Conservation (phyloP, 495 filamentous ascomycete species). For the Penicillium crystallinum region DNA sequence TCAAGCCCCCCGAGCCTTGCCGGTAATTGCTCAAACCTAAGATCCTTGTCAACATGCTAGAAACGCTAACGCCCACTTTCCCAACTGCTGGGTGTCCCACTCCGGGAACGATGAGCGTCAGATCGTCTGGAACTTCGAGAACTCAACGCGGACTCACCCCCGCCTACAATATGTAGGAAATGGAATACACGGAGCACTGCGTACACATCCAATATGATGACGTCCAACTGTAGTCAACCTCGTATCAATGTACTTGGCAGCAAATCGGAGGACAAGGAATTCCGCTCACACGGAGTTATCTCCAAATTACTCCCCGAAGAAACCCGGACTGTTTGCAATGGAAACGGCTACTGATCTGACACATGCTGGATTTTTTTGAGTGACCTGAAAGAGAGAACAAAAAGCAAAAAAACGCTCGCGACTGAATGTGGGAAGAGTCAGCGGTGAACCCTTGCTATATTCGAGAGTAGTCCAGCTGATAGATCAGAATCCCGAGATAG, state of each 20-base stretch:
- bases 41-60: constrained; percentile 2
- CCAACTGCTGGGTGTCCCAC: neutral
- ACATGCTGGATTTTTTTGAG: constrained; percentile 6
- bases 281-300: constrained; percentile 3
- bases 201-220: constrained; percentile 2
- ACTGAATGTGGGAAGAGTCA: neutral
- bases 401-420: neutral
- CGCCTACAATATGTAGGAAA: neutral
- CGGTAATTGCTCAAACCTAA: neutral
- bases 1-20: neutral
- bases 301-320: constrained; percentile 3
- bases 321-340: neutral
- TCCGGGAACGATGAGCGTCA: neutral
- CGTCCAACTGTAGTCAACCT: neutral
- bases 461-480: constrained; percentile 9
- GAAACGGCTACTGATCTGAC: constrained; percentile 2
- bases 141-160: neutral
- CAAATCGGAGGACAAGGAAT: constrained; percentile 24
- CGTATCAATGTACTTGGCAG: neutral
- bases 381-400: neutral
- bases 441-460: neutral
- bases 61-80: constrained; percentile 1
- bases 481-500: no score
- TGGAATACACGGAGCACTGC: neutral
- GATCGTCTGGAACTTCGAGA: neutral